These are phyloP conservation scores for Batkoa obscura DNA, from an alignment of 371 early-diverging fungal species.

Conservation along the genomic window DNA sequence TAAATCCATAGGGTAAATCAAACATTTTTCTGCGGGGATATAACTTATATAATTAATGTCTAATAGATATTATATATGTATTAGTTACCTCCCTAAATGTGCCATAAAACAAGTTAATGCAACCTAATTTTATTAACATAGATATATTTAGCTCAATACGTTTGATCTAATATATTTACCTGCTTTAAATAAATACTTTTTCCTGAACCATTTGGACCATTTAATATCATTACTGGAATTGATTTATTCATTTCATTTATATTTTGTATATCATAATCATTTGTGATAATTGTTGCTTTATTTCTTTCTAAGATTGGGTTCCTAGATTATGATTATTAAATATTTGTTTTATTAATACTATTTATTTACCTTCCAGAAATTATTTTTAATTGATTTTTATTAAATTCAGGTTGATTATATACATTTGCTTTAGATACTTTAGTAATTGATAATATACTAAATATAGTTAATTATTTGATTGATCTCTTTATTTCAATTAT, in stretches of 20 bases:
- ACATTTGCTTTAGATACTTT: background rate
- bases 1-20: background rate
- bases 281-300: background rate
- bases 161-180: background rate
- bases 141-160: background rate
- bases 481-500: background rate
- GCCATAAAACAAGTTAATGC: background rate
- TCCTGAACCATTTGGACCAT: conserved; percentile 2
- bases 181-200: conserved; percentile 4
- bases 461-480: background rate
- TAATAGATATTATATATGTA: background rate
- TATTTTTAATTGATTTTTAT: background rate
- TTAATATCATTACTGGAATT: conserved; percentile 2
- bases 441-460: background rate
- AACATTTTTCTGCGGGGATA: background rate
- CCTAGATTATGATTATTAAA: background rate
- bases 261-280: background rate
- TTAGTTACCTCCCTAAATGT: conserved; percentile 2
- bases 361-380: conserved; percentile 1
- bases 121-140: background rate
- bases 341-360: background rate
- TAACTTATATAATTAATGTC: background rate
- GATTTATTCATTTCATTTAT: background rate
- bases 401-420: background rate
- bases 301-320: background rate